Evolutionary conservation across 495 filamentous ascomycete genomes (phyloP), one percentile per base, ranked within the genome.

Genomic region (Rusavskia elegans): DNA sequence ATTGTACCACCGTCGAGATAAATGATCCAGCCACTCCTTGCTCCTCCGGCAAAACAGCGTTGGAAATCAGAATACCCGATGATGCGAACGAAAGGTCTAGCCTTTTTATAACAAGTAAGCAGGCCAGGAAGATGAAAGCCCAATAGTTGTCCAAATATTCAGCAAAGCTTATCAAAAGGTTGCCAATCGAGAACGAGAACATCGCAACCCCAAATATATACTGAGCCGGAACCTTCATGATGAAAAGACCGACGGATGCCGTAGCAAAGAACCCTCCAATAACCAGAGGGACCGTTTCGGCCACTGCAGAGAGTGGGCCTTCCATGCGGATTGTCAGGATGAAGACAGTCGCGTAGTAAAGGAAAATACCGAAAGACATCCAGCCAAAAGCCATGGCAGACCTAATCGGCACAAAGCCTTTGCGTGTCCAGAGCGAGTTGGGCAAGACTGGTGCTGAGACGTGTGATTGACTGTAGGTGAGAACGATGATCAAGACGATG

Each of bases 1-100:
- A 86, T 53, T 85, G 83, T 45, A 84, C 75, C 6, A 79, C 66
- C 0, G 80, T 84, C 41, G 68, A 79, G 14, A 84, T 75, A 21
- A 88, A 61, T n/a, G 69, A 75, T 0, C 77, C 78, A 4, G 76
- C 79, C 1, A 71, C 52, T 9, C 72, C 72, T 57, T 75, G 72
- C 40, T 73, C 61, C 6, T 57, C 48, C 0, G 60, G 45, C 45
- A 73, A 64, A 61, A 70, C 63, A 64, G 67, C 36, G 64, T 68
- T 64, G 55, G 65, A 53, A 19, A 53, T 51, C 8, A 53, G 60
- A 39, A 61, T 61, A 27, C 59, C 61, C 0, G 66, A 63, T 6
- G 64, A 64, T 27, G 25, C 25, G 11, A 69, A 66, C 29, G 55
- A 60, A 57, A 73, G 71, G 53, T 72, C 71, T 75, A 79, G 78